A percentile compares a stretch with the other conserved stretches of the same genome.
These are phyloP conservation scores for Vicia faba DNA, from an alignment of 306 rosid species.

Conservation along the genomic window DNA sequence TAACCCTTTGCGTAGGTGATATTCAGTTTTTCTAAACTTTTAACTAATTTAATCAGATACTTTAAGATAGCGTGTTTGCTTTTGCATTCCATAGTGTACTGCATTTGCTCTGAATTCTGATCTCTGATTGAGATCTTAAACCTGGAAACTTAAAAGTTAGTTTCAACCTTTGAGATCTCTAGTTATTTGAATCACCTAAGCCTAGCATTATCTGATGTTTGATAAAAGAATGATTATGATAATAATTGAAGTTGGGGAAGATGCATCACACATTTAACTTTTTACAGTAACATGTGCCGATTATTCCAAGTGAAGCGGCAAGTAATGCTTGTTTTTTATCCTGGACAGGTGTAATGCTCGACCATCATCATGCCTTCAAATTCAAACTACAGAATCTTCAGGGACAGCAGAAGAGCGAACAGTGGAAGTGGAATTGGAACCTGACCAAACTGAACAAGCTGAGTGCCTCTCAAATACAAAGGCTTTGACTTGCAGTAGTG, in stretches of 20 bases:
- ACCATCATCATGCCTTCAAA: constrained; percentile 59
- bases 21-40: constrained; percentile 17
- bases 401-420: constrained; percentile 42
- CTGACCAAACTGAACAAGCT: constrained; percentile 45
- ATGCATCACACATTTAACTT: constrained; percentile 11
- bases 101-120: constrained; percentile 2
- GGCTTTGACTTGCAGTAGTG: constrained; percentile 27
- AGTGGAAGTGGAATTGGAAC: constrained; percentile 35
- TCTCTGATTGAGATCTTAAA: constrained; percentile 13
- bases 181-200: constrained; percentile 7
- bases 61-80: constrained; percentile 32
- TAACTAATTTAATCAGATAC: constrained; percentile 21
- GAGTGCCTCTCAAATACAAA: constrained; percentile 39
- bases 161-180: constrained; percentile 9
- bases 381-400: constrained; percentile 53
- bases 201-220: not conserved
- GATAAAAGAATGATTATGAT: not conserved
- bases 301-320: constrained; percentile 16
- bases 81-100: constrained; percentile 11
- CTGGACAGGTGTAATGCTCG: constrained; percentile 67
- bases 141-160: constrained; percentile 18
- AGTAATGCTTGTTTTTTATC: constrained; percentile 32
- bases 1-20: constrained; percentile 18
- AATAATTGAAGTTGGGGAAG: constrained; percentile 23
- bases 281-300: not conserved